Base-by-base conservation (phyloP, 345 rosid genomes). In the Arabis hirsuta region DNA sequence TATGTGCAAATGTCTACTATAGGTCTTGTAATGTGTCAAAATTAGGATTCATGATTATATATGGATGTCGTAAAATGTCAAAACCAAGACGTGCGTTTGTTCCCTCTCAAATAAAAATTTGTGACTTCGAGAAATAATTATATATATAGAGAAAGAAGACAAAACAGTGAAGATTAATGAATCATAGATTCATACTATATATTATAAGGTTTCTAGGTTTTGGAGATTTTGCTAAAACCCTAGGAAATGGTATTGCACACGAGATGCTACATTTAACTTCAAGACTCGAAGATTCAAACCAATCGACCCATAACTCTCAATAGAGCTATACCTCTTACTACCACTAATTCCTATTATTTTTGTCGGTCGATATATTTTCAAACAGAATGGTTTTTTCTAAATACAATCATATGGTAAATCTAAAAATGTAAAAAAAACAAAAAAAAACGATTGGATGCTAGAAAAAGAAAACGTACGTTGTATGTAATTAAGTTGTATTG, bases 391-490 rank as follows among this genome's bases (percentile, higher is more conserved):
- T 34, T 2, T 16, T 43, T 4, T 43, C 54, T 29, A 54, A 67
- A 43, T 54, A 67, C 51, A 34, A 19, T 44, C 3, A 34, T 29
- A 26, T 43, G 39, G 9, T 47, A 65, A 52, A 62, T 3, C 19
- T 5, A 5, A 31, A 4, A 29, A 31, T 36, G 60, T 50, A 59
- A 59, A 42, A n/a, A 22, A 22, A 22, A 22, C 39, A 59, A 59
- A 42, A n/a, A 22, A 22, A 22, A 22, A 22, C 24, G 24, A 22
- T 1, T 22, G 24, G 24, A 26, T 50, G 8, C 16, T 39, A 60
- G 57, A 67, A 44, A 73, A 74, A 60, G 45, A 55, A 54, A 76
- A 62, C 75, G 79, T 64, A 76, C 79, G 74, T 69, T 69, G 65
- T 61, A 54, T 43, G 5, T 4, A n/a, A n/a, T n/a, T n/a, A 42